A percentile compares a stretch with the other conserved stretches of the same genome.
Conservation (phyloP, 768 basidiomycete species). For the Podaxis sp. region DNA sequence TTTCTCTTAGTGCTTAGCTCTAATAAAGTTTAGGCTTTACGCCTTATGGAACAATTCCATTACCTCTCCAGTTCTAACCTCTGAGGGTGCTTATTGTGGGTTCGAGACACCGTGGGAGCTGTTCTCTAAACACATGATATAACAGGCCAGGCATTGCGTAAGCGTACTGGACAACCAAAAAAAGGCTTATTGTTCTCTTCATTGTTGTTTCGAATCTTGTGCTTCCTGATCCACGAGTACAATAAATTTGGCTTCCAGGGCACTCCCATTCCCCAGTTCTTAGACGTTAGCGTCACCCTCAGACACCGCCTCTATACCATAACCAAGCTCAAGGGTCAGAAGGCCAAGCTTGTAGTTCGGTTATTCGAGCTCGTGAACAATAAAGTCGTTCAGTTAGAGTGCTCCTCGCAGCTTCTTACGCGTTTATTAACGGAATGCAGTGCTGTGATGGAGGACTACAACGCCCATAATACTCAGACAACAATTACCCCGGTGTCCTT, state of each 20-base stretch:
- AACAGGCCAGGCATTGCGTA: too few relatives aligned
- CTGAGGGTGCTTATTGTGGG: too few relatives aligned
- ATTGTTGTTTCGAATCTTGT: not conserved
- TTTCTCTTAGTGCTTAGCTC: not conserved
- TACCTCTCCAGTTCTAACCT: too few relatives aligned
- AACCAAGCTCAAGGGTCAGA: not conserved
- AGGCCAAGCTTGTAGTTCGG: not conserved
- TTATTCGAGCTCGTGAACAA: not conserved
- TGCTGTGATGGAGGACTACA: not conserved
- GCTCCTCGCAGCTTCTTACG: not conserved
- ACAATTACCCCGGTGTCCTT: not conserved
- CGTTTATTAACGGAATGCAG: too few relatives aligned
- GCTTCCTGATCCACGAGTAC: not conserved
- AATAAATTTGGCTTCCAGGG: too few relatives aligned
- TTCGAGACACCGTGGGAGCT: too few relatives aligned
- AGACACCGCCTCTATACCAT: too few relatives aligned
- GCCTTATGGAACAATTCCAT: not conserved
- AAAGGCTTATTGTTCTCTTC: not conserved
- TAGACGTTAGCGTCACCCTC: not conserved
- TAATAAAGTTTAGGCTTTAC: not conserved
- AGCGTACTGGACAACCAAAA: too few relatives aligned
- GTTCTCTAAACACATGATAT: too few relatives aligned
- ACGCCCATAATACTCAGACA: not conserved
- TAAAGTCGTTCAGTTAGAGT: not conserved
- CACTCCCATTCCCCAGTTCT: not conserved